These are phyloP conservation scores for Aureobasidium sp. DNA, from an alignment of 2,329 filamentous ascomycete species.

Conservation along the genomic window DNA sequence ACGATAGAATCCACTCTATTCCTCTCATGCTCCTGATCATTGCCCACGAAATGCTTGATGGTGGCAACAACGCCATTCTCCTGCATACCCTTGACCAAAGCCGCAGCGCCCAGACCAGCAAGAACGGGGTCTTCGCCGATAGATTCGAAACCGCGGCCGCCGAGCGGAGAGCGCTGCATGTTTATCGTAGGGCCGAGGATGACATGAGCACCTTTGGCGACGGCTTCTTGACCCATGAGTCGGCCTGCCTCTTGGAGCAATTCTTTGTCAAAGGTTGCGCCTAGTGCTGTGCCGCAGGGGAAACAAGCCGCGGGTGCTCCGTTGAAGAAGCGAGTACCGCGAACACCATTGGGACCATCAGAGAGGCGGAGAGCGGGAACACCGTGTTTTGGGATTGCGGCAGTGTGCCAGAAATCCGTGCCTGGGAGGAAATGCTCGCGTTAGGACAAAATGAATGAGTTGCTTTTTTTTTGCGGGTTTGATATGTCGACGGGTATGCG, in stretches of 20 bases:
- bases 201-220: conserved; percentile 66
- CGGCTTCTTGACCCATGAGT: conserved; percentile 64
- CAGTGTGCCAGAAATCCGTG: conserved; percentile 64
- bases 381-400: conserved; percentile 51
- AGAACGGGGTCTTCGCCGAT: conserved; percentile 78
- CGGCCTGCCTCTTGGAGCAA: conserved; percentile 63
- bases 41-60: conserved; percentile 71
- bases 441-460: too few relatives aligned
- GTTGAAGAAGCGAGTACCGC: conserved; percentile 63
- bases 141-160: conserved; percentile 81
- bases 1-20: conserved; percentile 59
- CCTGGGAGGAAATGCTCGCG: too few relatives aligned
- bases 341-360: conserved; percentile 64
- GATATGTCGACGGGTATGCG: too few relatives aligned
- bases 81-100: conserved; percentile 57
- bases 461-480: too few relatives aligned
- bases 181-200: conserved; percentile 72
- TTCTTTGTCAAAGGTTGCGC: conserved; percentile 70
- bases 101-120: conserved; percentile 63
- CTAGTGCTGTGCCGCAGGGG: conserved; percentile 70
- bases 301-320: conserved; percentile 62
- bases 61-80: conserved; percentile 68
- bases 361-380: conserved; percentile 59
- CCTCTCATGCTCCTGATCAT: conserved; percentile 64
- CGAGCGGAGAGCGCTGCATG: conserved; percentile 73